Evolutionary conservation across 2,329 filamentous ascomycete species (phyloP), one percentile per base, ranked within the genome.

Genomic region (Incumbomyces delicatus): DNA sequence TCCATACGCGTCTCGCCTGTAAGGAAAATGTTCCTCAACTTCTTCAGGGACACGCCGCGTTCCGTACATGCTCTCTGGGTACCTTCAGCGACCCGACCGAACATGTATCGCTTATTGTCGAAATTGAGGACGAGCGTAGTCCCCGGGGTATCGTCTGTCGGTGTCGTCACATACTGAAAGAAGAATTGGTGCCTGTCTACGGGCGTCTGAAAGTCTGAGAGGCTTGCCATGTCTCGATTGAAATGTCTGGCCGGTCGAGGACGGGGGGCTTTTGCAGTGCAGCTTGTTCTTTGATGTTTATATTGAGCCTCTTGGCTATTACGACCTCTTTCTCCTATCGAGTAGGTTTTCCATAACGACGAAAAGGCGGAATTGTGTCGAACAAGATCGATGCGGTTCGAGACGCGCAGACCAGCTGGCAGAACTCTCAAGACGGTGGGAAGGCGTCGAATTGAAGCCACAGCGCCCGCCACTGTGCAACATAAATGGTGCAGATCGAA

Each of bases 71-170:
- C 79, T 48, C 92, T 77, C 69, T 96, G 92, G 0, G 84, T 84
- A 13, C 90, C 92, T 65, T 98, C 92, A 8, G 80, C 70, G 13
- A 90, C 64, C 58, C 84, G 82, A 16, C 92, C 92, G 59, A 98
- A 84, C 13, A 95, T 57, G 64, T 98, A 98, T 48, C 86, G 77
- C 57, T 83, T 82, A 58, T 80, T 77, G 57, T 90, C 85, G 60
- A 88, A 89, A 61, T 90, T 81, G 6, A 98, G 71, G 32, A 87
- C 62, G 29, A 96, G 64, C 41, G 78, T 77, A 2, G 87, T 86
- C 45, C 90, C 90, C 1, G 82, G 78, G 16, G 88, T 95, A 66
- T 98, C 92, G 49, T 83, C 83, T 55, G 90, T 92, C 12, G 90
- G 90, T 49, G 84, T 85, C 14, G 82, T 84, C 51, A 90, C 64